Evolutionary conservation across 768 basidiomycete genomes (phyloP), one percentile per base, ranked within the genome.

Genomic region (Leccinum arenicola): DNA sequence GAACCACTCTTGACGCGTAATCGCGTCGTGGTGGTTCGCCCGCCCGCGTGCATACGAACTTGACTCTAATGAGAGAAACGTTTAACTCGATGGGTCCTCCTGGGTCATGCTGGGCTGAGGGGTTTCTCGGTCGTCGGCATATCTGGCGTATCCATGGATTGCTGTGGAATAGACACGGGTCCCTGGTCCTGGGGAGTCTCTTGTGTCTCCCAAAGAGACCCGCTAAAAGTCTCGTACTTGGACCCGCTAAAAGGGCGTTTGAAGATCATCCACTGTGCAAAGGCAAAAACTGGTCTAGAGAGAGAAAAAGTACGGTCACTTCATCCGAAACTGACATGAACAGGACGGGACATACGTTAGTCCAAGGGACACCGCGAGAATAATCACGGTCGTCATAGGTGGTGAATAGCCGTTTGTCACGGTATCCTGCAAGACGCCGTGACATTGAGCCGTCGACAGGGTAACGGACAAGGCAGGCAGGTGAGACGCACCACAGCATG

Each of bases 221-320:
- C 72, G 5, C 48, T 53, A 40, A 66, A 52, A 0, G 67, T 69
- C 3, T 68, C 66, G 21, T 62, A 53, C 45, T 54, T 50, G 36
- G 51, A 12, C 38, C 78, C 77, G 35, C 70, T 69, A 70, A 86
- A 87, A 5, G 84, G 78, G 4, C 72, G 73, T 49, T 68, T 76
- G 70, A 87, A 87, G 15, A 78, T 36, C 49, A 71, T 75, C 69
- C 86, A 83, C 56, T 88, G 86, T 5, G 69, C 75, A 65, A 76
- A 77, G 1, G 84, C 83, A 29, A 86, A 74, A 4, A 78, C 63
- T 3, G 84, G 84, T 31, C 85, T 86, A 55, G 33, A 57, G 11
- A 57, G 8, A 54, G 25, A 35, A 10, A 38, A 31, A 27, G 15
- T 49, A 40, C 40, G 21, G 15, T 53, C 14, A 21, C 45, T 43